These are phyloP conservation scores for Isatis lusitanica DNA, from an alignment of 441 rosid genomes.

Conservation along the genomic window DNA sequence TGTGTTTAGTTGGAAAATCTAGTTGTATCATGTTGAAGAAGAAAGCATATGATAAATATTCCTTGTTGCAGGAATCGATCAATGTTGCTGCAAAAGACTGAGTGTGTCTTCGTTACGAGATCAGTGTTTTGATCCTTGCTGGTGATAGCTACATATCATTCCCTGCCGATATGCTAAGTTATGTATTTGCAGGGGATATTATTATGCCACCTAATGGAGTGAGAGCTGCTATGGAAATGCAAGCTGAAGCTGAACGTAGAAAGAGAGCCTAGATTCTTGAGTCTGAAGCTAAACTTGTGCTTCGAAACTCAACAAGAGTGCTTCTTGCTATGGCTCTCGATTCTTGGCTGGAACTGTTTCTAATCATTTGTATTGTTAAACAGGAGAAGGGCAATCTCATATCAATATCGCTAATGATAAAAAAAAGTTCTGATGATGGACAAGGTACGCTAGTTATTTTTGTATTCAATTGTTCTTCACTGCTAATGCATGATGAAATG, in stretches of 20 bases:
- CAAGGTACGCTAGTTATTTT: not conserved
- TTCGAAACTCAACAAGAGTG: not conserved
- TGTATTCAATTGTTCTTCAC: conserved; percentile 39
- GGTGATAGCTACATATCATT: not conserved
- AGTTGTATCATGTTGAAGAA: not conserved
- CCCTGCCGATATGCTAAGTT: conserved; percentile 7
- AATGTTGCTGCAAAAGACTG: conserved; percentile 90
- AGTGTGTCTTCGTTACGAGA: conserved; percentile 98
- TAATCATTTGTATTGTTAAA: conserved; percentile 7
- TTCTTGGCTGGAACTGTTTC: not conserved
- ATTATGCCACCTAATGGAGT: conserved; percentile 84
- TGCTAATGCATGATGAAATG: not conserved
- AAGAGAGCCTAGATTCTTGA: conserved; percentile 93
- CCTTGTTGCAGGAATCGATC: conserved; percentile 68
- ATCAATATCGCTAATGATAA: conserved; percentile 86
- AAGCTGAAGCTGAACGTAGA: conserved; percentile 98
- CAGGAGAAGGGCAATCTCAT: conserved; percentile 93
- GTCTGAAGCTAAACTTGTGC: conserved; percentile 66
- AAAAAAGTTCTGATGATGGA: conserved; percentile 60
- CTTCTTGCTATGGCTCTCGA: too few relatives aligned
- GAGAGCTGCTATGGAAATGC: conserved; percentile 97
- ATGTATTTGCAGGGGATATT: conserved; percentile 77
- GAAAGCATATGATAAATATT: conserved; percentile 12
- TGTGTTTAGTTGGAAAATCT: too few relatives aligned
- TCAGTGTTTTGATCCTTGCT: conserved; percentile 50